Evolutionary conservation across 176 grass and related monocot species (phyloP).

Genomic region (Puccinellia tenuiflora): DNA sequence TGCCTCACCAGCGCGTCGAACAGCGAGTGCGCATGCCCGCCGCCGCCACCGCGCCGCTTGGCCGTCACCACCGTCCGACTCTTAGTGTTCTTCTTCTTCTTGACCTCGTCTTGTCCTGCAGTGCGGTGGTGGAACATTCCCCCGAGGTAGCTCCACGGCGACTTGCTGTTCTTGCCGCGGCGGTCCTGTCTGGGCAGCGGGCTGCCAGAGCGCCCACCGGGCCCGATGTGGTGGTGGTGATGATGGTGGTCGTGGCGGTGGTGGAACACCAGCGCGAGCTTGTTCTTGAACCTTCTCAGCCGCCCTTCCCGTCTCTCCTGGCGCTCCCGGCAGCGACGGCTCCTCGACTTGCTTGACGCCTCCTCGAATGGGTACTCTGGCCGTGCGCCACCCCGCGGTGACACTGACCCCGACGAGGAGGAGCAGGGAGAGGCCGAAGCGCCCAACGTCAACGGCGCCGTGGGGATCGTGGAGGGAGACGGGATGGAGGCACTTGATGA

Average conservation of each 20-base stretch:
- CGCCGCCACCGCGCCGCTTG: constrained; percentile 11
- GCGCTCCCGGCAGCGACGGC: not conserved
- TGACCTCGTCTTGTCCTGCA: not conserved
- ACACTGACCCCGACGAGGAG: not conserved
- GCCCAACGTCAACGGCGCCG: not conserved
- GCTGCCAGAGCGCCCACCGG: not conserved
- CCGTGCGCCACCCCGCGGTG: not conserved
- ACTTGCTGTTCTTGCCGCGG: not conserved
- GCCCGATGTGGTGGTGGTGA: constrained; percentile 32
- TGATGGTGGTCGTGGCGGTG: constrained; percentile 57
- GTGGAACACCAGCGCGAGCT: constrained; percentile 50
- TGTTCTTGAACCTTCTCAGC: constrained; percentile 47
- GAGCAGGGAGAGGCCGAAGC: not conserved
- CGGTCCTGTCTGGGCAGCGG: not conserved
- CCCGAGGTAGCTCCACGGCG: constrained; percentile 40
- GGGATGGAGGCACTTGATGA: not conserved
- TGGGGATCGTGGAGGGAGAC: not conserved
- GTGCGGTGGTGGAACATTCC: constrained; percentile 25
- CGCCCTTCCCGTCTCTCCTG: constrained; percentile 19
- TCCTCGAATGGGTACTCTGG: not conserved
- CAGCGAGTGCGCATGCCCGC: constrained; percentile 10
- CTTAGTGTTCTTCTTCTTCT: not conserved
- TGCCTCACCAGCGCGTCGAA: constrained; percentile 36
- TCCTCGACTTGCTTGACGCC: not conserved
- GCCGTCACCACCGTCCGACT: not conserved